Percentiles rank a stretch among this genome's conserved stretches.
These are phyloP conservation scores for Pleurotus eryngii DNA, from an alignment of 768 basidiomycete species.

Conservation along the genomic window DNA sequence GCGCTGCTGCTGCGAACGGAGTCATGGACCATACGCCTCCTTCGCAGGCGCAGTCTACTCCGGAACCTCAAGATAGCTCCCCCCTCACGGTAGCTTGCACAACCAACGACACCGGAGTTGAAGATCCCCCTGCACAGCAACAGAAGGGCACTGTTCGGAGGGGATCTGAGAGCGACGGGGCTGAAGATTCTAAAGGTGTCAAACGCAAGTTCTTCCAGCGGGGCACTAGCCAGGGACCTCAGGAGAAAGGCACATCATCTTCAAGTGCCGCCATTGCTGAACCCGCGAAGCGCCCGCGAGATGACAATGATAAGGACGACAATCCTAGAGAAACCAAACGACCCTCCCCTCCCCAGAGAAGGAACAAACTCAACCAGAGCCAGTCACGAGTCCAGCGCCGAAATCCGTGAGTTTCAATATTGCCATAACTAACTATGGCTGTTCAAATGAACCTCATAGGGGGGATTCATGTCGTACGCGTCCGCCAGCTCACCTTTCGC, in stretches of 20 bases:
- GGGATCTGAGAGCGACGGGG: constrained; percentile 43
- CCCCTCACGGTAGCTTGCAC: constrained; percentile 2
- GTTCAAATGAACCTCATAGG: constrained; percentile 29
- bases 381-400: constrained; percentile 30
- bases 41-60: neutral
- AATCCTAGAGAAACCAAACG: constrained; percentile 60
- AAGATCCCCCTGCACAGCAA: constrained; percentile 7
- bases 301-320: constrained; percentile 59
- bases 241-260: constrained; percentile 18
- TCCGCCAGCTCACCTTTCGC: constrained; percentile 73
- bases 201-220: constrained; percentile 72
- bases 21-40: neutral
- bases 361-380: constrained; percentile 30
- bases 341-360: constrained; percentile 69
- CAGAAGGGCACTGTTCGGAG: constrained; percentile 15
- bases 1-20: constrained; percentile 6
- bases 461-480: constrained; percentile 81
- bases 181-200: constrained; percentile 55
- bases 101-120: constrained; percentile 9
- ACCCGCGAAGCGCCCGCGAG: constrained; percentile 55
- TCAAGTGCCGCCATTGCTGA: constrained; percentile 25
- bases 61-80: neutral
- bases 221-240: constrained; percentile 59
- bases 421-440: constrained; percentile 6
- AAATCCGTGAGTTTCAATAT: constrained; percentile 43